Evolutionary conservation across 2,329 filamentous ascomycete genomes (phyloP), one percentile per base, ranked within the genome.

Genomic region (Diplodia mutila): DNA sequence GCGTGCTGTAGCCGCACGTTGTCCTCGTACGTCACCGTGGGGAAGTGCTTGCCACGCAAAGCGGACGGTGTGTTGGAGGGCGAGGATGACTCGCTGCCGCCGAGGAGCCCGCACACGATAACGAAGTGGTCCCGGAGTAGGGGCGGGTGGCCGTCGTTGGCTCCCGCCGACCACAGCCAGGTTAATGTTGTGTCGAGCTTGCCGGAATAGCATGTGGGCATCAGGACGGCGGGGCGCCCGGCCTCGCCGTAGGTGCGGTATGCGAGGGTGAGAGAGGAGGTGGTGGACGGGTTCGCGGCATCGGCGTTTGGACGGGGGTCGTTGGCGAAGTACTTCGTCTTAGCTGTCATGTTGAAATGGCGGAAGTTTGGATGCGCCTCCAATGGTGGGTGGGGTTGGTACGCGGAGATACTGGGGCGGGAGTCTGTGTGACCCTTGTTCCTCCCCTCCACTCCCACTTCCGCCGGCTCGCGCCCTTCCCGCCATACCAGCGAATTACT

Each of bases 191-290:
- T 79, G 34, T 81, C 79, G 21, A 88, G 80, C 9, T 79, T 79
- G 27, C 86, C 86, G 5, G 82, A 80, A 72, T 85, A 88, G 73
- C 85, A 88, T 2, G 85, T 87, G 27, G 83, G 81, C 14, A 88
- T 80, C 16, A 87, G 73, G 27, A 66, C 64, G 8, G 18, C 52
- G 37, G 64, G 64, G 4, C 42, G 75, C 5, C 73, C 75, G 1
- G 77, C 72, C 9, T 78, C 72, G 69, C 83, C 82, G 72, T 80
- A 76, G 7, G 78, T 79, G 55, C 78, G 78, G 73, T 84, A 84
- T 49, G 83, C 74, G 61, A 81, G 71, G 59, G 71, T 73, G 29
- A 72, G 71, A 14, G 73, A 68, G 57, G 75, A 73, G 2, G 70
- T 69, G 21, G 67, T 61, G 48, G 69, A 69, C 12, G 73, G 65